These are phyloP conservation scores for Papiliotrema laurentii DNA, from an alignment of 1,284 basidiomycete species.

Conservation along the genomic window DNA sequence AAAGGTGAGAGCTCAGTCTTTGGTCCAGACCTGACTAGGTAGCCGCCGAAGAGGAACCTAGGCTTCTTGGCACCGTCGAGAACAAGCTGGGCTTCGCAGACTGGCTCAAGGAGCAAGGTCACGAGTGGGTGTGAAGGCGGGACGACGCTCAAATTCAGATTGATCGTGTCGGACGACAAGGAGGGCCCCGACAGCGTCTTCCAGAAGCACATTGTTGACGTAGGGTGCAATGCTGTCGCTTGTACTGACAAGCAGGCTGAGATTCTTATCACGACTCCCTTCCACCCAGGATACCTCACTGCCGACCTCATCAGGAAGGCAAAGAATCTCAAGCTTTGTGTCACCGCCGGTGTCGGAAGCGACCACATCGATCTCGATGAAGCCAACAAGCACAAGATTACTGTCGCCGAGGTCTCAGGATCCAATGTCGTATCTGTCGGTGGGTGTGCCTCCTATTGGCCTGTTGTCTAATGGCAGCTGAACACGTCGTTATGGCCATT, in stretches of 20 bases:
- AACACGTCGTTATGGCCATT: slow-evolving; percentile 73
- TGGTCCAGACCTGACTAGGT: neutral
- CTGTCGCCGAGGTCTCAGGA: slow-evolving; percentile 77
- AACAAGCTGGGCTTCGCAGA: slow-evolving; percentile 76
- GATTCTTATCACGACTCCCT: slow-evolving; percentile 76
- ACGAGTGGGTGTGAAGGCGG: slow-evolving; percentile 58
- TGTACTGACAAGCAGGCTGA: slow-evolving; percentile 23
- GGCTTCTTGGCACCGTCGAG: slow-evolving; percentile 83
- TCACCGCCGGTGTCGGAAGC: slow-evolving; percentile 92
- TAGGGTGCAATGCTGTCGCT: slow-evolving; percentile 41
- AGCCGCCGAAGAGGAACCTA: slow-evolving; percentile 72
- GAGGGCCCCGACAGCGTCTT: slow-evolving; percentile 81
- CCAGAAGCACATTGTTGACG: slow-evolving; percentile 80
- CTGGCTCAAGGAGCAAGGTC: slow-evolving; percentile 70
- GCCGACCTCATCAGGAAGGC: slow-evolving; percentile 72
- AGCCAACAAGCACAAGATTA: slow-evolving; percentile 73
- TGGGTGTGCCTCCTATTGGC: too few species aligned
- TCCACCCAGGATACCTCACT: slow-evolving; percentile 81
- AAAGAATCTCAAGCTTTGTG: slow-evolving; percentile 84
- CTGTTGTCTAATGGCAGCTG: too few species aligned
- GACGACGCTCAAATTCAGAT: slow-evolving; percentile 10
- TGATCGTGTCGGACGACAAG: slow-evolving; percentile 71
- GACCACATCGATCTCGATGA: slow-evolving; percentile 90
- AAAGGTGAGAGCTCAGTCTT: slow-evolving; percentile 13
- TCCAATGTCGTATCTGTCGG: slow-evolving; percentile 83